Conservation (phyloP, 1,284 basidiomycete genomes). For the Caloboletus firmus region DNA sequence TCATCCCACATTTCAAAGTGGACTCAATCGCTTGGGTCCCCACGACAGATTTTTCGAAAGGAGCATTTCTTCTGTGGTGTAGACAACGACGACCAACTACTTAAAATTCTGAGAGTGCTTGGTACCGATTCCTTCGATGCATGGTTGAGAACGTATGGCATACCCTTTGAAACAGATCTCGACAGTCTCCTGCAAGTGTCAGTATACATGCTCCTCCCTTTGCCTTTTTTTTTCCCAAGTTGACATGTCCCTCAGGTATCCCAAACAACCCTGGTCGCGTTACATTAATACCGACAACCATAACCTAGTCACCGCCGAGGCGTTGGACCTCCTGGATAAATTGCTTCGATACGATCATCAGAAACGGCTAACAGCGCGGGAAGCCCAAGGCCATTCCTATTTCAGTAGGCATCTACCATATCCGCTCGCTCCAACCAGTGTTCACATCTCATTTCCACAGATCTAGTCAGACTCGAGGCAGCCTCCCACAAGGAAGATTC, state of each 20-base stretch:
- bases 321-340: constrained; percentile 81
- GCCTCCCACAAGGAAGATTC: constrained; percentile 50
- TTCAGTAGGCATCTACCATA: constrained; percentile 56
- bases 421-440: constrained; percentile 15
- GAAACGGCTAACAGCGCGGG: constrained; percentile 79
- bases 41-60: constrained; percentile 73
- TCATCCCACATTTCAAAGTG: neutral
- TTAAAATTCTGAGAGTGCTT: constrained; percentile 85
- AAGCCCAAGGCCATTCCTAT: constrained; percentile 76
- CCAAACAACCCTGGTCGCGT: constrained; percentile 73
- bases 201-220: constrained; percentile 16
- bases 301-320: constrained; percentile 70
- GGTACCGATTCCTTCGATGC: constrained; percentile 82
- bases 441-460: constrained; percentile 33
- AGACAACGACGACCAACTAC: constrained; percentile 88
- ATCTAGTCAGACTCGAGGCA: constrained; percentile 56
- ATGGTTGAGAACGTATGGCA: constrained; percentile 71
- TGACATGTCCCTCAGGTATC: constrained; percentile 48
- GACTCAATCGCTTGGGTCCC: constrained; percentile 17
- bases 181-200: constrained; percentile 66
- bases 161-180: constrained; percentile 72
- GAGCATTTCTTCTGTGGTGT: constrained; percentile 91
- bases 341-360: constrained; percentile 83
- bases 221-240: neutral
- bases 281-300: constrained; percentile 76